Evolutionary conservation across 257 asterid genomes (phyloP), one percentile per base, ranked within the genome.

Genomic region (Thymus quinquecostatus): DNA sequence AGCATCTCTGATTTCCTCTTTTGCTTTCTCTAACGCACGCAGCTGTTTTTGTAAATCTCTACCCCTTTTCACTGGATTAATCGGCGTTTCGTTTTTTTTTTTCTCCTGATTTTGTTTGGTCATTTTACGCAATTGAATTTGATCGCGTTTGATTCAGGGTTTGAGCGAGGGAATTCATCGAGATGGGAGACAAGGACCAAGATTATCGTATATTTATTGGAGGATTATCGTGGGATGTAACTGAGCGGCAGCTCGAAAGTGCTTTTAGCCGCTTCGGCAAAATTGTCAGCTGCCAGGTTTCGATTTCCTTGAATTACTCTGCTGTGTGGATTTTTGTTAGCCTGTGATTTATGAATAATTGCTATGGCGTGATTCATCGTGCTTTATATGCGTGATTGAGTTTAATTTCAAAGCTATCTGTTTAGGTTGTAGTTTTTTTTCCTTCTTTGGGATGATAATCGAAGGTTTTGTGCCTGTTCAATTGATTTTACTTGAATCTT

Each of bases 191-290:
- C 72, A 91, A 86, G 79, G 99, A 86, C 7, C 88, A 82, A 5
- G 99, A 94, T 12, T 43, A 89, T 78, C 96, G 99, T 61, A 85
- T 94, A 66, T 94, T 94, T 75, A 88, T 94, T 1, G 99, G 99
- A 62, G 99, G 99, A 1, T 86, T 94, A 69, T 84, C 97, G 32
- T 84, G 87, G 89, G 93, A 91, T 56, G 88, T 94, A 50, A 86
- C 92, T 2, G 97, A 91, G 68, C 92, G 97, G 70, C 98, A 91
- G 92, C 98, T 94, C 5, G 97, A 94, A 75, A 84, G 72, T 60
- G 88, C 97, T 67, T 94, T 94, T 68, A 67, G 75, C 73, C 98
- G 96, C 72, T 94, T 80, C 68, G 99, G 99, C 33, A 94, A 89
- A 83, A 76, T 94, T 72, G 69, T 94, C 65, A 92, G 86, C 75